Evolutionary conservation across 1,284 basidiomycete genomes (phyloP), one percentile per base, ranked within the genome.

Genomic region (Peniophora sp.): DNA sequence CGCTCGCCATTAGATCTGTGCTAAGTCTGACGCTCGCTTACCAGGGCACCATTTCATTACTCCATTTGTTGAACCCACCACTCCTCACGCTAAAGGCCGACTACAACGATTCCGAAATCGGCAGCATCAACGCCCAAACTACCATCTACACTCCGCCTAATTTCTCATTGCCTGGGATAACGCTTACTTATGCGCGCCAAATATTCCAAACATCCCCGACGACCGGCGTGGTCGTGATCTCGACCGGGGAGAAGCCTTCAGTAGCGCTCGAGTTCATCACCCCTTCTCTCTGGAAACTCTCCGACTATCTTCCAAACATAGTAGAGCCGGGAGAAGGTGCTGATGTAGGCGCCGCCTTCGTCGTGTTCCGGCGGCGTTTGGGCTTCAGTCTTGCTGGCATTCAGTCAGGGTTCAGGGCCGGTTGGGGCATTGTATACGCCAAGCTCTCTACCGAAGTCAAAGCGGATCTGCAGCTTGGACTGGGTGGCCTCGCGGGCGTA

Each of bases 371-470:
- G 44, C 66, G 60, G 60, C 58, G 59, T 17, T 54, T 59, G 34
- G 64, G 64, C 24, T 41, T 62, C 46, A 60, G 53, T n/a, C 56
- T 69, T 15, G 60, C 58, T 1, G 65, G 66, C 3, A 35, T 60
- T 3, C 47, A 55, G 34, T 59, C 62, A 24, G 54, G 59, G 35
- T 39, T 69, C 27, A 62, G 57, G 46, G 62, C 55, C 23, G 63
- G 68, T 48, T 66, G 60, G 53, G 64, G 63, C n/a, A 27, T 70
- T 3, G 52, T 53, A 6, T 61, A 68, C 39, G 54, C 57, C 5
- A 66, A 68, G 50, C 55, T 67, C 14, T 60, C 58, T 6, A 51
- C 61, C 44, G 54, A 62, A 48, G 54, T 52, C 18, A 60, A 62
- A 43, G 37, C 60, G 10, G 60, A 55, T 3, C 34, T 63, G 18